phyloP scores from a whole-genome alignment of 495 filamentous ascomycete species.

The Podospora pseudoanserina region DNA sequence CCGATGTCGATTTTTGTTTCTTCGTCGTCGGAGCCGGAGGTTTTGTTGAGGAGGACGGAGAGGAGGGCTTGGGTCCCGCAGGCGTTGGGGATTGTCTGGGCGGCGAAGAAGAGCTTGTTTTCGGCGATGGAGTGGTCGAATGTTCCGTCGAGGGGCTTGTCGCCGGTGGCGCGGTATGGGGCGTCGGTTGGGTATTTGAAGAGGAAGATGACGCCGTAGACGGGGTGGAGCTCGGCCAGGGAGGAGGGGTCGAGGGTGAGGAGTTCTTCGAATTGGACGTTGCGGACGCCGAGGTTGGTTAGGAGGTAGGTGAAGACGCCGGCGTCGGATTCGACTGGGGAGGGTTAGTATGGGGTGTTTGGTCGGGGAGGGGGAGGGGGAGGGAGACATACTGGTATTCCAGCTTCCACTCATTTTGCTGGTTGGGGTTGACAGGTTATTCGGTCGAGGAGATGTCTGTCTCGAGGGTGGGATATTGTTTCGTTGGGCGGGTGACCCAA shows the following conservation, averaged over 20 bases:
- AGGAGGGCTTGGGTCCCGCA: conserved; percentile 97
- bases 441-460: neutral
- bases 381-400: conserved; percentile 50
- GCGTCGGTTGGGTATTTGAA: conserved; percentile 92
- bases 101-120: conserved; percentile 82
- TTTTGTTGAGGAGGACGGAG: conserved; percentile 86
- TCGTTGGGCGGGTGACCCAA: neutral
- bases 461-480: neutral
- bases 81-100: conserved; percentile 98
- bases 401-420: conserved; percentile 55
- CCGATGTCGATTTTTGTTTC: conserved; percentile 49
- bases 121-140: conserved; percentile 74
- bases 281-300: conserved; percentile 84
- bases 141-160: conserved; percentile 67
- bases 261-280: conserved; percentile 96
- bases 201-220: conserved; percentile 98
- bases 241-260: conserved; percentile 79
- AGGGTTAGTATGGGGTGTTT: conserved; percentile 25
- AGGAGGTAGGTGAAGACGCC: conserved; percentile 96
- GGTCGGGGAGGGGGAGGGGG: neutral
- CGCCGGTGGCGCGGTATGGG: conserved; percentile 49
- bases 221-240: conserved; percentile 72
- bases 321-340: conserved; percentile 88
- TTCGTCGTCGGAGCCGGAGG: conserved; percentile 21
- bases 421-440: conserved; percentile 1